A percentile compares a stretch with the other conserved stretches of the same genome.
Conservation (phyloP, 352 stramenopile species). For the Pythium vanterpoolii region DNA sequence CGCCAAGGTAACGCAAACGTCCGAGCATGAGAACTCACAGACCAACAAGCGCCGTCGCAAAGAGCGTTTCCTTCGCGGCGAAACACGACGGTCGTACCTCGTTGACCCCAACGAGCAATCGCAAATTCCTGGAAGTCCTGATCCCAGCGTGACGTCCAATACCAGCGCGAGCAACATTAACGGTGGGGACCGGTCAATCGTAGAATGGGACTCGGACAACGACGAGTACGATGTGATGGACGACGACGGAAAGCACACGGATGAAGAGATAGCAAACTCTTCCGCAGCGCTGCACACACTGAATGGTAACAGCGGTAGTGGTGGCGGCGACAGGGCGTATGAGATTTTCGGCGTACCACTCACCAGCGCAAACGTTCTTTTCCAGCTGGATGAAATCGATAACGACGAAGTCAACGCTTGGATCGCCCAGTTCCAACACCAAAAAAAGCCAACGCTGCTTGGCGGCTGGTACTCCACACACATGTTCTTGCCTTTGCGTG, state of each 20-base stretch:
- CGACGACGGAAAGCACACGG: constrained; percentile 20
- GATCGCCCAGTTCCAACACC: constrained; percentile 45
- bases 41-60: constrained; percentile 61
- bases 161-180: constrained; percentile 3
- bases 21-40: constrained; percentile 58
- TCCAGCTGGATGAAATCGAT: constrained; percentile 73
- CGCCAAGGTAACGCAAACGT: constrained; percentile 73
- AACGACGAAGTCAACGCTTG: constrained; percentile 57
- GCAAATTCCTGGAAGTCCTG: background rate
- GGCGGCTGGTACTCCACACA: constrained; percentile 77
- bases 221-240: constrained; percentile 38
- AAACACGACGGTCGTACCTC: constrained; percentile 59
- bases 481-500: constrained; percentile 74
- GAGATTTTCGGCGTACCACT: constrained; percentile 77
- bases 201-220: constrained; percentile 43
- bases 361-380: constrained; percentile 67
- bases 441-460: constrained; percentile 47
- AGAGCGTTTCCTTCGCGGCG: constrained; percentile 57
- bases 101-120: constrained; percentile 33
- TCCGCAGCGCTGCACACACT: background rate
- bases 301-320: background rate
- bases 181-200: constrained; percentile 12
- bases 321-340: constrained; percentile 33
- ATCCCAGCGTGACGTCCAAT: constrained; percentile 8
- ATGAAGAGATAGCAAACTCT: constrained; percentile 25